Conservation (phyloP, 1,139 yeast genomes). For the Arxiozyma slooffiae region DNA sequence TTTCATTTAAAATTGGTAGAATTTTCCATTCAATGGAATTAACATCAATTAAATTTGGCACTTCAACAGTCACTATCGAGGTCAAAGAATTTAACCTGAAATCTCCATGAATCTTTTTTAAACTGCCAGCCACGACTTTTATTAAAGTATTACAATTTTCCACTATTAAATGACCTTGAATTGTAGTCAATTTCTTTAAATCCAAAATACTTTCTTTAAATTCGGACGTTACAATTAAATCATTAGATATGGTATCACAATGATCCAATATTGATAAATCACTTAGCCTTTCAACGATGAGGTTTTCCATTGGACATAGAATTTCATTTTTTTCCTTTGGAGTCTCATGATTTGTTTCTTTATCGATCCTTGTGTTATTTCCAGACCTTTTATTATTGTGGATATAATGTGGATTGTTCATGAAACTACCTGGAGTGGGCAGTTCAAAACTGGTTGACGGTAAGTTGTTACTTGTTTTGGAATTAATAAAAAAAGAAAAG, state of each 20-base stretch:
- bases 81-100: slow-evolving; percentile 50
- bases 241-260: slow-evolving; percentile 44
- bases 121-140: slow-evolving; percentile 44
- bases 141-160: slow-evolving; percentile 46
- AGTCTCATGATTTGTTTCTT: background rate
- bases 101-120: slow-evolving; percentile 39
- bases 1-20: slow-evolving; percentile 57
- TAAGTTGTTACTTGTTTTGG: background rate
- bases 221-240: slow-evolving; percentile 36
- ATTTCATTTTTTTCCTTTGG: background rate
- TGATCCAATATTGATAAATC: slow-evolving; percentile 37
- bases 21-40: slow-evolving; percentile 53
- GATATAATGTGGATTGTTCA: background rate
- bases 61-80: slow-evolving; percentile 46
- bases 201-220: slow-evolving; percentile 41
- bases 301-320: slow-evolving; percentile 28
- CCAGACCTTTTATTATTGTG: background rate
- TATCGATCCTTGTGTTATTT: background rate
- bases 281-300: slow-evolving; percentile 32
- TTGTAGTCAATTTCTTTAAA: slow-evolving; percentile 40
- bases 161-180: slow-evolving; percentile 50
- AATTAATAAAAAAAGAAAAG: too few relatives aligned
- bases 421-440: background rate
- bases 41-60: slow-evolving; percentile 45
- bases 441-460: background rate